Percentiles rank a stretch among this genome's conserved stretches.
Conservation (phyloP, 2,329 filamentous ascomycete genomes). For the Cercospora sp. region DNA sequence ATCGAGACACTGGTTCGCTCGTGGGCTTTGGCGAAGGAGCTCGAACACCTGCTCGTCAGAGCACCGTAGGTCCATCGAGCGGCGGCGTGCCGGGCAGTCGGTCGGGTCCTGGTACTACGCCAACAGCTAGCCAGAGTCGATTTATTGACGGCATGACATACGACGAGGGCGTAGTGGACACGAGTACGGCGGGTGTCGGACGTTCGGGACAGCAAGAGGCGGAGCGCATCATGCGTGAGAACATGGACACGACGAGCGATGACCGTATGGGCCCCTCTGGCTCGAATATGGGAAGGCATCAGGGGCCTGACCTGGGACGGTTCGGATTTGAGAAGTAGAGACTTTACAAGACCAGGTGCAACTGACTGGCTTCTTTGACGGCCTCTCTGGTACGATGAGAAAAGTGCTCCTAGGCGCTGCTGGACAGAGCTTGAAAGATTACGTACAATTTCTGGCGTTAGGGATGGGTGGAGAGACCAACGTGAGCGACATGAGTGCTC, state of each 20-base stretch:
- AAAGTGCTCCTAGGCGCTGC: neutral
- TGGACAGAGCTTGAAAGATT: neutral
- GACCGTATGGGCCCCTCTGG: constrained; percentile 33
- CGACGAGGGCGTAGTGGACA: constrained; percentile 45
- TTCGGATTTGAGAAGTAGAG: constrained; percentile 60
- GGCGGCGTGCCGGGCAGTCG: constrained; percentile 52
- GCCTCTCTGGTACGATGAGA: neutral
- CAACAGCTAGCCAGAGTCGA: constrained; percentile 42
- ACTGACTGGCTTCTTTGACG: neutral
- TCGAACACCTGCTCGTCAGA: constrained; percentile 54
- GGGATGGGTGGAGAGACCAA: neutral
- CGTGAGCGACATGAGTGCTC: neutral
- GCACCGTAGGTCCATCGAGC: constrained; percentile 58
- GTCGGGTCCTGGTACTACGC: constrained; percentile 35
- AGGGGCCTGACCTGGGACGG: constrained; percentile 53
- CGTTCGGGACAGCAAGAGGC: constrained; percentile 50
- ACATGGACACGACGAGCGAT: constrained; percentile 49
- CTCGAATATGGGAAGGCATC: constrained; percentile 35
- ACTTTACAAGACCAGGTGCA: neutral
- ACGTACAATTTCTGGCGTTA: neutral
- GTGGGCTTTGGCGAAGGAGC: constrained; percentile 94
- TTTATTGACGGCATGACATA: constrained; percentile 51
- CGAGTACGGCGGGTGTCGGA: constrained; percentile 35
- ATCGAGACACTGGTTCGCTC: constrained; percentile 64
- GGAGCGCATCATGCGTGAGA: constrained; percentile 64